These are phyloP conservation scores for Podospora pseudocomata DNA, from an alignment of 495 filamentous ascomycete genomes.

Conservation along the genomic window DNA sequence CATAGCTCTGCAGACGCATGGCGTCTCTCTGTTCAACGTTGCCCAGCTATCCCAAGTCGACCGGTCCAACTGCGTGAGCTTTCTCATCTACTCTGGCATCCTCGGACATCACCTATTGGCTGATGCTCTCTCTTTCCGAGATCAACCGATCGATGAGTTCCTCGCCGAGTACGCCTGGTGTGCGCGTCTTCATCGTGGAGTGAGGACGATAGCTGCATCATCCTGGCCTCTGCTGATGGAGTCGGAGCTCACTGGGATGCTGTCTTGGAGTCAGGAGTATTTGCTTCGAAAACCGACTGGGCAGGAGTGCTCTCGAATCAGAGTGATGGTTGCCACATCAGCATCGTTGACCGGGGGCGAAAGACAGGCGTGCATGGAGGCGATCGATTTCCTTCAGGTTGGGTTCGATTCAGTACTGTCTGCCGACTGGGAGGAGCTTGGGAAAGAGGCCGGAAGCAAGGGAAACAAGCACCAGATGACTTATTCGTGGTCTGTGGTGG, in stretches of 20 bases:
- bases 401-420: not conserved
- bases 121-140: not conserved
- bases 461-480: not conserved
- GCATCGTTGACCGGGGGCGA: not conserved
- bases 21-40: not conserved
- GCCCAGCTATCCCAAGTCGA: not conserved
- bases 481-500: not conserved
- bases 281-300: not conserved
- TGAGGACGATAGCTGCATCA: not conserved
- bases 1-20: not conserved
- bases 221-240: not conserved
- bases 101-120: not conserved
- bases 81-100: not conserved
- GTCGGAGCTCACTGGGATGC: not conserved
- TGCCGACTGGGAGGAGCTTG: not conserved
- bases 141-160: not conserved
- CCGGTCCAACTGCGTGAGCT: not conserved
- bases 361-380: not conserved
- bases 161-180: not conserved
- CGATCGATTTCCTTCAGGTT: not conserved
- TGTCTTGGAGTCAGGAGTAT: not conserved
- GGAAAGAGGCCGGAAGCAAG: not conserved
- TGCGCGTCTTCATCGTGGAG: not conserved
- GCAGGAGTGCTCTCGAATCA: not conserved
- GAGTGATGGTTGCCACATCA: not conserved